Evolutionary conservation across 2,329 filamentous ascomycete species (phyloP), one percentile per base, ranked within the genome.

Genomic region (Thelonectria discophora): DNA sequence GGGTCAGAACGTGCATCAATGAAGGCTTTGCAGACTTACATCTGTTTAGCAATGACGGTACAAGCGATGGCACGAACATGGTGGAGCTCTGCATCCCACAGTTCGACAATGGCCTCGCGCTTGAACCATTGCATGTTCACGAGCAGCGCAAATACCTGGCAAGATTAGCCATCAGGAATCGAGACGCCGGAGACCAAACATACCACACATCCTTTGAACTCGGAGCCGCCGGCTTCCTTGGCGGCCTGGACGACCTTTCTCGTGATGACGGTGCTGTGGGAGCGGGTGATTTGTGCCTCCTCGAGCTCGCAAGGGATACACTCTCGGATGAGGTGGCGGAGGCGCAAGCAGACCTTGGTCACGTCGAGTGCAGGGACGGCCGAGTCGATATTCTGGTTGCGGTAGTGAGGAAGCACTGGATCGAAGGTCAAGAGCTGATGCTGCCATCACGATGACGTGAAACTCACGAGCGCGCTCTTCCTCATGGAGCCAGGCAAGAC

Each of bases 1-100:
- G 10, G 30, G 24, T 40, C 46, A 47, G 11, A 55, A 15, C 43
- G 15, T 43, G 60, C 27, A 17, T 34, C 20, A 9, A 17, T 27
- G 15, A 2, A 7, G 8, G 8, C 3, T 12, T 5, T 27, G 9
- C 15, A 45, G 11, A 72, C 81, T 72, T 71, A 85, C 84, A 90
- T 81, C 21, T 86, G 82, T 81, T 98, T 99, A 18, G 95, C 94
- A 71, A 99, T 90, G 49, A 97, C 89, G 76, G 97, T 93, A 73
- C 93, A 97, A 13, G 95, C 94, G 2, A 86, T 81, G 2, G 93
- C 92, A 30, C 94, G 87, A 39, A 95, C 81, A 43, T 89, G 80
- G 75, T 97, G 92, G 40, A 98, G 82, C 62, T 93, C 90, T 7
- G 94, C 89, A 77, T 99, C 94, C 93, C 94, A 99, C 2, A 98